Evolutionary conservation across 192 early-diverging fungal genomes (phyloP).

Genomic region (Coemansia sp.): DNA sequence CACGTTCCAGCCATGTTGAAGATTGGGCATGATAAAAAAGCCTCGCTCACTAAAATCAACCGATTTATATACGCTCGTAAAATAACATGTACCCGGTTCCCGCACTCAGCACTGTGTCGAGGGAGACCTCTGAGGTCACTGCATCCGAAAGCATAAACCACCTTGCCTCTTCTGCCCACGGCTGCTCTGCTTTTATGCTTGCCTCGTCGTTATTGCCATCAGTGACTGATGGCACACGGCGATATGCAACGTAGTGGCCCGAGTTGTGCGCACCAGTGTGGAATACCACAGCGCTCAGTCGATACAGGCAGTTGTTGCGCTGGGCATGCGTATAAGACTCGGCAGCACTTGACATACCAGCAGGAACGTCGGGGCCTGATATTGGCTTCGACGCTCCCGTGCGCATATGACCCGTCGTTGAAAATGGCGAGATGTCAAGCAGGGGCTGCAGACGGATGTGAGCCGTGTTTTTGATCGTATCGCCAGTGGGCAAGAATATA

Average conservation of each 20-base stretch:
- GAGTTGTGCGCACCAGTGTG: slow-evolving; percentile 84
- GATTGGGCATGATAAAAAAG: neutral
- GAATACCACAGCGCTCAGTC: slow-evolving; percentile 73
- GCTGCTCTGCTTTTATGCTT: neutral
- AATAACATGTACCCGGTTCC: slow-evolving; percentile 54
- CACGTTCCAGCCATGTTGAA: no score
- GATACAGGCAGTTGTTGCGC: slow-evolving; percentile 57
- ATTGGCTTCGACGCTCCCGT: slow-evolving; percentile 56
- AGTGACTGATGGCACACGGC: slow-evolving; percentile 46
- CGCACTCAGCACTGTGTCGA: slow-evolving; percentile 42
- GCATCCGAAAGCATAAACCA: slow-evolving; percentile 72
- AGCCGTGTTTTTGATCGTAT: slow-evolving; percentile 74
- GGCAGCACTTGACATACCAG: neutral
- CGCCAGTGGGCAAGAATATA: slow-evolving; percentile 67
- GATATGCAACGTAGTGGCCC: slow-evolving; percentile 89
- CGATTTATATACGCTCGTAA: slow-evolving; percentile 41
- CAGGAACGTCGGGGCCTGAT: slow-evolving; percentile 14
- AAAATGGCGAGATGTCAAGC: slow-evolving; percentile 76
- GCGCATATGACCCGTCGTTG: slow-evolving; percentile 63
- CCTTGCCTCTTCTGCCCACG: slow-evolving; percentile 2
- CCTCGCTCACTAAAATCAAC: neutral
- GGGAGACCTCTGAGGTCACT: slow-evolving; percentile 39
- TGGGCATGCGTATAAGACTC: slow-evolving; percentile 17
- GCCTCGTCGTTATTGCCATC: neutral
- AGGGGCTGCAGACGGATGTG: slow-evolving; percentile 65